A percentile compares a stretch with the other conserved stretches of the same genome.
These are phyloP conservation scores for Schwanniomyces etchellsii DNA, from an alignment of 1,139 yeast genomes.

Conservation along the genomic window DNA sequence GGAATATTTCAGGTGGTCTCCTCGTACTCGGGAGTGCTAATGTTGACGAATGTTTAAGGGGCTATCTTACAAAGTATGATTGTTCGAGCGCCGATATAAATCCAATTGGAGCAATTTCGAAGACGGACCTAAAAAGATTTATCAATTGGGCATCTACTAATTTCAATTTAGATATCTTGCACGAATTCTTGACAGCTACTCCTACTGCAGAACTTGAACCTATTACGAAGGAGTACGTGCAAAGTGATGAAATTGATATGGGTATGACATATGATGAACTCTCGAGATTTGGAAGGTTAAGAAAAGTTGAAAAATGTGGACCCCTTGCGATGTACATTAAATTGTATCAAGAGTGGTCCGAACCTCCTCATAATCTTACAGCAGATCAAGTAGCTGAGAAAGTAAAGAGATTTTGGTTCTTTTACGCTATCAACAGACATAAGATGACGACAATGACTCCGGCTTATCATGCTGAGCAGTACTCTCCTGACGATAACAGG, in stretches of 20 bases:
- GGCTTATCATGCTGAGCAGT: constrained; percentile 94
- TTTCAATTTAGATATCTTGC: constrained; percentile 71
- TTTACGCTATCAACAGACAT: constrained; percentile 91
- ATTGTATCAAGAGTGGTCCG: constrained; percentile 88
- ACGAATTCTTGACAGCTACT: constrained; percentile 77
- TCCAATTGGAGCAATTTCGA: constrained; percentile 96
- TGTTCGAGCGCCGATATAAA: constrained; percentile 95
- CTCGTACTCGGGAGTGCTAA: constrained; percentile 93
- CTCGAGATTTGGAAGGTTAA: constrained; percentile 82
- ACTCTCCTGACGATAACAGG: constrained; percentile 96
- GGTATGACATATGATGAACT: constrained; percentile 96
- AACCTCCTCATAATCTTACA: constrained; percentile 53
- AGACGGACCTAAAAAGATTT: constrained; percentile 82
- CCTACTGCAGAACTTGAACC: constrained; percentile 99
- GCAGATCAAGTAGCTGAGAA: constrained; percentile 86
- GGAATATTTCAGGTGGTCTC: constrained; percentile 70
- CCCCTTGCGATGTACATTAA: constrained; percentile 93
- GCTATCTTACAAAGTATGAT: constrained; percentile 93
- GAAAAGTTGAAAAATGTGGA: constrained; percentile 93
- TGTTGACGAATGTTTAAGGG: constrained; percentile 95
- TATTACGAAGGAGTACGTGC: constrained; percentile 83
- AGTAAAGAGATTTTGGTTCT: constrained; percentile 88
- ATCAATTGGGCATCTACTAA: constrained; percentile 70
- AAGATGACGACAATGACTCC: constrained; percentile 97
- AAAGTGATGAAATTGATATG: constrained; percentile 96